Evolutionary conservation across 352 stramenopile species (phyloP), one percentile per base, ranked within the genome.

Genomic region (Phytophthora brassicae): DNA sequence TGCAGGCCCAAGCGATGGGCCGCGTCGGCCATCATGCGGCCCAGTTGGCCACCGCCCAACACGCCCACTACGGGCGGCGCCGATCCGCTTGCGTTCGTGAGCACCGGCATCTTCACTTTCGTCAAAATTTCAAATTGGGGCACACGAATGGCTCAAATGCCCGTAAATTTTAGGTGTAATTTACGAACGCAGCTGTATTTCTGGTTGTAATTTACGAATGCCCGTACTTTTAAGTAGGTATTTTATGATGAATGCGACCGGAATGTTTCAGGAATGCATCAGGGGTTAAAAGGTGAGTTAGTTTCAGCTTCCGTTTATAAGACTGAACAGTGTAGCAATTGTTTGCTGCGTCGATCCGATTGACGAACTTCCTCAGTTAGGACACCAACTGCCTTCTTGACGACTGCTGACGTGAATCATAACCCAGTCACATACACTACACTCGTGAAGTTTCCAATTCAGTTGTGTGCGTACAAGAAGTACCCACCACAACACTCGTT

Each of bases 21-120:
- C 42, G 97, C 96, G 48, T 97, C 76, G n/a, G 91, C 95, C 95
- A 99, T 99, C 97, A 99, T 99, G 62, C 96, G 94, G 44, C 96
- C 97, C 42, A 99, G 80, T 71, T 99, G 97, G 42, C 97, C 97
- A 52, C 97, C 97, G 53, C 97, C 97, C 20, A 99, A 77, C 33
- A 98, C 85, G 52, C 93, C 91, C 49, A 98, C 81, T 16, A 89
- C 79, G 39, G 84, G 82, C 49, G 73, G 77, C 38, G 72, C 69
- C n/a, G 56, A 22, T 39, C 72, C 76, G 3, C n/a, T 61, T 49
- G 52, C 28, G 23, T 56, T 63, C 28, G 69, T 74, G 3, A 90
- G 63, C 51, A 90, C 76, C 1, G 77, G 66, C 79, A 90, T 88
- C 13, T 66, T 55, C 24, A 38, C 28, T 38, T 41, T 41, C 6